phyloP scores from a whole-genome alignment of 306 rosid species.

The Pyrus pyrifolia region DNA sequence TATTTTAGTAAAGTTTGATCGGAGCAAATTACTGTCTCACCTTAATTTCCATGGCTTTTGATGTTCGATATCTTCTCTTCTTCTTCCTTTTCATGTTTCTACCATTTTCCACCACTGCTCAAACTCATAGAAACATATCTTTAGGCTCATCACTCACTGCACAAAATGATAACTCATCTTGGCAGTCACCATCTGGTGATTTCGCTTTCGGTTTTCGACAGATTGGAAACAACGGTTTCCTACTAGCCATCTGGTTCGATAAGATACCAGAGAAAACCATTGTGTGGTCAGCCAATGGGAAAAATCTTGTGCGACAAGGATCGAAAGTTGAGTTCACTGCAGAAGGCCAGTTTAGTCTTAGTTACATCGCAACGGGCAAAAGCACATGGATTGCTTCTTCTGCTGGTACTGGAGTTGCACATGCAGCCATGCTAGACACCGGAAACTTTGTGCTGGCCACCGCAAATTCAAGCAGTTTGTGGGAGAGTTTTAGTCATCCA shows the following conservation, averaged over 20 bases:
- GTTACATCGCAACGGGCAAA: background rate
- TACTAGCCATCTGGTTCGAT: slow-evolving; percentile 39
- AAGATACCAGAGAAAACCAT: slow-evolving; percentile 26
- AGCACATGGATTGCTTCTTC: background rate
- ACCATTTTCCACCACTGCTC: background rate
- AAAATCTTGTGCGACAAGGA: background rate
- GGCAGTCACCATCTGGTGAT: slow-evolving; percentile 30
- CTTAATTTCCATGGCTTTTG: background rate
- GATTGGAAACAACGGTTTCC: slow-evolving; percentile 9
- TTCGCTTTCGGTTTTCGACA: slow-evolving; percentile 37
- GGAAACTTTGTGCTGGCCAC: slow-evolving; percentile 43
- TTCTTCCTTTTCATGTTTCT: background rate
- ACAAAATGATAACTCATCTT: background rate
- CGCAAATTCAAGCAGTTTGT: background rate
- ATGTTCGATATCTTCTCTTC: background rate
- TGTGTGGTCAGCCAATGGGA: background rate
- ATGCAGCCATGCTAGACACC: slow-evolving; percentile 41
- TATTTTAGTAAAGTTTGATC: background rate
- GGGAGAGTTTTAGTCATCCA: slow-evolving; percentile 46
- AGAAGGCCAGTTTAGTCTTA: background rate
- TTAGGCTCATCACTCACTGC: slow-evolving; percentile 12
- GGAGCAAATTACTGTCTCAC: too few species aligned
- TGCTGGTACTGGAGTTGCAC: background rate
- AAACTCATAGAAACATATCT: slow-evolving; percentile 12
- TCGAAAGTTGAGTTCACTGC: background rate